Evolutionary conservation across 148 eudicot genomes (phyloP).

Genomic region (Polygonum maritimum): DNA sequence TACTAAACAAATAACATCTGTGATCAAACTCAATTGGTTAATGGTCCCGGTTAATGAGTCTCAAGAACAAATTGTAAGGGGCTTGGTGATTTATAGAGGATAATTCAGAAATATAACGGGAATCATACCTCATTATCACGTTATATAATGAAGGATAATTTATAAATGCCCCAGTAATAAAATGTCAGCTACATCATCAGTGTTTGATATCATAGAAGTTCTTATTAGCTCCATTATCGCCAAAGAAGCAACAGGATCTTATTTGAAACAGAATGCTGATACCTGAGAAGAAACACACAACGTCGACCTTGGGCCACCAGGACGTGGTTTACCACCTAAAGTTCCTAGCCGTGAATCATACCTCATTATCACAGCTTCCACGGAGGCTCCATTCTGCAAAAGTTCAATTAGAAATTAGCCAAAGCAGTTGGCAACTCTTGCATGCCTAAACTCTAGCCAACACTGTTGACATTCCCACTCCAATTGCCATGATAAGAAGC

Average conservation of each 20-base stretch:
- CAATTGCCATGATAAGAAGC: background rate
- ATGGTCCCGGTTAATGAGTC: background rate
- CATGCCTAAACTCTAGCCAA: background rate
- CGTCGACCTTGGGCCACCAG: conserved; percentile 81
- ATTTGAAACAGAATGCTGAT: background rate
- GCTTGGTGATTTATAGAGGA: background rate
- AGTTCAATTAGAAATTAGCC: background rate
- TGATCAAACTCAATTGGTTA: background rate
- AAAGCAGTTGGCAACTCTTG: background rate
- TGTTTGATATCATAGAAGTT: background rate
- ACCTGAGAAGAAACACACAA: conserved; percentile 97
- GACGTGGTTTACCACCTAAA: conserved; percentile 74
- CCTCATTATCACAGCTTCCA: conserved; percentile 95
- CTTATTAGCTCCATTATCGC: background rate
- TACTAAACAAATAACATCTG: background rate
- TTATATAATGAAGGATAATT: background rate
- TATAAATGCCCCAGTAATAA: background rate
- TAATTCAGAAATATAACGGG: background rate
- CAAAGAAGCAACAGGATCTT: background rate
- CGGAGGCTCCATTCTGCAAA: conserved; percentile 72
- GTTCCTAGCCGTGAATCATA: conserved; percentile 83
- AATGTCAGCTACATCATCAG: background rate
- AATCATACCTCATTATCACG: background rate
- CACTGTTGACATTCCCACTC: background rate
- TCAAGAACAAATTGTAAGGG: background rate